Percentiles rank a stretch among this genome's conserved stretches.
Evolutionary conservation across 2,329 filamentous ascomycete genomes (phyloP).

Genomic region (Diaporthe nobilis): DNA sequence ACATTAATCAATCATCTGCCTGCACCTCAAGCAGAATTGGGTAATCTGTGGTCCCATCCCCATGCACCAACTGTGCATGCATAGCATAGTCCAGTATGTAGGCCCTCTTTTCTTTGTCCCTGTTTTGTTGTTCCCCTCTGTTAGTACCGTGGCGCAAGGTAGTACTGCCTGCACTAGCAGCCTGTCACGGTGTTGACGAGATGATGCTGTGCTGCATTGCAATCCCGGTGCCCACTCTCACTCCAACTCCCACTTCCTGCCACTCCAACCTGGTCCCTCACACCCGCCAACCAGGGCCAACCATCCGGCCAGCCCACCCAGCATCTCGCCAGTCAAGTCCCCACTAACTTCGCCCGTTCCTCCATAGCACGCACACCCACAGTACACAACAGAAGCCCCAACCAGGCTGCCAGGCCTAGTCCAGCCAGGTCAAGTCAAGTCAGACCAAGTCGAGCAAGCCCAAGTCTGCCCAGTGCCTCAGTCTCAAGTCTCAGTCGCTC

Average conservation of each 20-base stretch:
- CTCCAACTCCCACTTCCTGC: background rate
- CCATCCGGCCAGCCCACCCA: background rate
- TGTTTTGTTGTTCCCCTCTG: slow-evolving; percentile 34
- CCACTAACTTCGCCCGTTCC: background rate
- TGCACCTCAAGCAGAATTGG: slow-evolving; percentile 1
- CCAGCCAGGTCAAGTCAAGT: background rate
- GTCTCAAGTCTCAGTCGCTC: background rate
- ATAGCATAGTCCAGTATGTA: background rate
- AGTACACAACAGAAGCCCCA: background rate
- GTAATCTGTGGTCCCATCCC: slow-evolving; percentile 21
- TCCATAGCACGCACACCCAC: background rate
- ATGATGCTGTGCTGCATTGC: slow-evolving; percentile 6
- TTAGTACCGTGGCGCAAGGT: background rate
- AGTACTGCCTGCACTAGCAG: slow-evolving; percentile 13
- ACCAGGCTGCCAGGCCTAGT: background rate
- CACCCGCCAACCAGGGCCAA: slow-evolving; percentile 14
- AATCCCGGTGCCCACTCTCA: slow-evolving; percentile 4
- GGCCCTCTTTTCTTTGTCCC: slow-evolving; percentile 28
- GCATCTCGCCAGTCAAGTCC: slow-evolving; percentile 4
- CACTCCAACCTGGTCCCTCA: slow-evolving; percentile 4
- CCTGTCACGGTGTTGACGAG: background rate
- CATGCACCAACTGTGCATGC: slow-evolving; percentile 11
- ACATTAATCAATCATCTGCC: slow-evolving; percentile 27
- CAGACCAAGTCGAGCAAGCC: slow-evolving; percentile 3
- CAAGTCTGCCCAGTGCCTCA: background rate